A percentile compares a stretch with the other conserved stretches of the same genome.
These are phyloP conservation scores for Peronospora destructor DNA, from an alignment of 352 stramenopile genomes.

Conservation along the genomic window DNA sequence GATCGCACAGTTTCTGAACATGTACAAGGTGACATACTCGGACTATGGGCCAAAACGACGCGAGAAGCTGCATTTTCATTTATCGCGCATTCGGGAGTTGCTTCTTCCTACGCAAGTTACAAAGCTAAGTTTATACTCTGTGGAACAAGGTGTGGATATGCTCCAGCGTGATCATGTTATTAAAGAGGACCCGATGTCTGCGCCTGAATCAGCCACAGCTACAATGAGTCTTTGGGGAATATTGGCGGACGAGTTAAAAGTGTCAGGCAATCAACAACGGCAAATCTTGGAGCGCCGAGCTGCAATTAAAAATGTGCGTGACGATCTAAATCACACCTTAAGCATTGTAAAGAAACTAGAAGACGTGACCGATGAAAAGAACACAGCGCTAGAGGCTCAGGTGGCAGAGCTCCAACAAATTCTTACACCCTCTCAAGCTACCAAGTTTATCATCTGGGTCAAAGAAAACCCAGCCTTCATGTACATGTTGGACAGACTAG, in stretches of 20 bases:
- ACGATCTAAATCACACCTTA: slow-evolving; percentile 69
- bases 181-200: slow-evolving; percentile 47
- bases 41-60: slow-evolving; percentile 69
- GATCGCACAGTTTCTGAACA: slow-evolving; percentile 71
- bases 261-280: slow-evolving; percentile 62
- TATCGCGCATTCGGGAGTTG: slow-evolving; percentile 60
- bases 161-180: slow-evolving; percentile 53
- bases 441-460: slow-evolving; percentile 84
- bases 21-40: slow-evolving; percentile 80
- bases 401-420: slow-evolving; percentile 66
- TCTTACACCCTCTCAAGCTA: slow-evolving; percentile 65
- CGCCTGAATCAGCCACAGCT: slow-evolving; percentile 39
- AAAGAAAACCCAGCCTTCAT: slow-evolving; percentile 83
- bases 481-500: slow-evolving; percentile 82
- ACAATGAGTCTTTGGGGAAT: slow-evolving; percentile 71
- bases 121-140: slow-evolving; percentile 70
- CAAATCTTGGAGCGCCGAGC: slow-evolving; percentile 55
- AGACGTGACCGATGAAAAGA: slow-evolving; percentile 69
- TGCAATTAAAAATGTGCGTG: slow-evolving; percentile 54
- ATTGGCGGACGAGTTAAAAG: slow-evolving; percentile 54
- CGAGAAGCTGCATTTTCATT: slow-evolving; percentile 69
- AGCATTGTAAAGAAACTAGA: slow-evolving; percentile 62
- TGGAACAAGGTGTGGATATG: slow-evolving; percentile 63
- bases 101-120: slow-evolving; percentile 73
- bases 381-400: slow-evolving; percentile 64